Base-by-base conservation (phyloP, 106 monocot species). In the Dendrobium huoshanense region DNA sequence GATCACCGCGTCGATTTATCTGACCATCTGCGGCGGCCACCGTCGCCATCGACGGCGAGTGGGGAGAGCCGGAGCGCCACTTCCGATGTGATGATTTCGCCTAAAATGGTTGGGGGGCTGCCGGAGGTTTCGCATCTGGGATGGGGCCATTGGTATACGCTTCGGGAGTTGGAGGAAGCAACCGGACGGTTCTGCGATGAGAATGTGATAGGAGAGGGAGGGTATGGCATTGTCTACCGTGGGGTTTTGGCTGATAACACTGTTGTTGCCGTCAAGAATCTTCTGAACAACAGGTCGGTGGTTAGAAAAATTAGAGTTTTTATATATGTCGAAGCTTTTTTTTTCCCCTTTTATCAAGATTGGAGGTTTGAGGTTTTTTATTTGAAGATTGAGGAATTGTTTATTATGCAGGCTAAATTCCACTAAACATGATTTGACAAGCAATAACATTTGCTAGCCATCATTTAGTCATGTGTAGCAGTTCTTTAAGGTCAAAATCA, bases 121-220 rank as follows among this genome's bases (percentile, higher is more conserved):
- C 68, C 80, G 18, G 83, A 83, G 72, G 84, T 81, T 24, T 80
- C 87, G 64, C 81, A 84, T 54, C 45, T 87, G 64, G 87, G 87
- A 4, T 87, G 87, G 87, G 87, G 87, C 2, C 83, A 67, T 15
- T 84, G 89, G 89, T 89, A 84, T 79, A 84, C 88, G 3, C 73
- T 88, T n/a, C 75, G 86, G 68, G 90, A 90, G 81, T 79, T 90
- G 54, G 88, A 88, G 77, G 74, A 75, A 31, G 88, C 90, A 7
- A 90, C 88, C 5, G 87, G 61, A 41, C 81, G 80, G 9, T 78
- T 90, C 51, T 81, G 75, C 29, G 80, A 81, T 40, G 88, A 86
- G 80, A 88, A 86, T 65, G 88, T 90, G n/a, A 86, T 90, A 31
- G 90, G 90, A 19, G 88, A 90, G 40, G 90, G 90, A 6, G 90